phyloP scores from a whole-genome alignment of 2,329 filamentous ascomycete species.

The Clarireedia hainanense region DNA sequence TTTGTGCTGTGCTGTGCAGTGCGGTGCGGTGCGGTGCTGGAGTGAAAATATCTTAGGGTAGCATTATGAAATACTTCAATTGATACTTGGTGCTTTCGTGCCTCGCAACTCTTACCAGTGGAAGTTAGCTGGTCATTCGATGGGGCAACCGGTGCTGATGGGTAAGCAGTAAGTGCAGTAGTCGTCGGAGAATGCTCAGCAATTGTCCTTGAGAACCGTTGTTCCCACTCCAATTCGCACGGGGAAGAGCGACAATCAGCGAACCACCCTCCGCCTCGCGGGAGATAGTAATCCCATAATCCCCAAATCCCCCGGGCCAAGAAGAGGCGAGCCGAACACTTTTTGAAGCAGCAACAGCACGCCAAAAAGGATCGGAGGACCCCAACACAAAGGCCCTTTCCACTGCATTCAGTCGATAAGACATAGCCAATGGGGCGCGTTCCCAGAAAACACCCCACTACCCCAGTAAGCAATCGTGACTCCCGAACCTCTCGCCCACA shows the following conservation, averaged over 20 bases:
- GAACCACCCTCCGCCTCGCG: not conserved
- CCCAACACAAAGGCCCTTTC: slow-evolving; percentile 2
- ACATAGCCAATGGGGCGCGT: slow-evolving; percentile 6
- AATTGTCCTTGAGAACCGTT: slow-evolving; percentile 2
- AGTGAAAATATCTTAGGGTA: no score
- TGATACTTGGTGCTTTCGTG: not conserved
- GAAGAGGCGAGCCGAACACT: no score
- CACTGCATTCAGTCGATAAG: slow-evolving; percentile 1
- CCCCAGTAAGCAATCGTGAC: slow-evolving; percentile 1
- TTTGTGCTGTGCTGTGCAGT: not conserved
- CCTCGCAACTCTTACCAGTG: no score
- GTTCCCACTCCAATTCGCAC: slow-evolving; percentile 1
- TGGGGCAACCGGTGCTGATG: not conserved
- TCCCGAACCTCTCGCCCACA: not conserved
- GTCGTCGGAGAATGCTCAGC: not conserved
- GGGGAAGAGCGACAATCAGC: slow-evolving; percentile 3
- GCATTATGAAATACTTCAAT: not conserved
- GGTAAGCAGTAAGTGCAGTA: not conserved
- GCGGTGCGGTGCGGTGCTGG: not conserved
- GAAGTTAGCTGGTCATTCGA: not conserved
- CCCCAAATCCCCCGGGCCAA: not conserved
- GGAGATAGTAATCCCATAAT: not conserved
- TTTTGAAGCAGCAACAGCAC: not conserved
- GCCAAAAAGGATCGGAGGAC: slow-evolving; percentile 3
- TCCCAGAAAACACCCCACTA: slow-evolving; percentile 2